A percentile compares a stretch with the other conserved stretches of the same genome.
Evolutionary conservation across 768 basidiomycete species (phyloP).

Genomic region (Calocera cornea): DNA sequence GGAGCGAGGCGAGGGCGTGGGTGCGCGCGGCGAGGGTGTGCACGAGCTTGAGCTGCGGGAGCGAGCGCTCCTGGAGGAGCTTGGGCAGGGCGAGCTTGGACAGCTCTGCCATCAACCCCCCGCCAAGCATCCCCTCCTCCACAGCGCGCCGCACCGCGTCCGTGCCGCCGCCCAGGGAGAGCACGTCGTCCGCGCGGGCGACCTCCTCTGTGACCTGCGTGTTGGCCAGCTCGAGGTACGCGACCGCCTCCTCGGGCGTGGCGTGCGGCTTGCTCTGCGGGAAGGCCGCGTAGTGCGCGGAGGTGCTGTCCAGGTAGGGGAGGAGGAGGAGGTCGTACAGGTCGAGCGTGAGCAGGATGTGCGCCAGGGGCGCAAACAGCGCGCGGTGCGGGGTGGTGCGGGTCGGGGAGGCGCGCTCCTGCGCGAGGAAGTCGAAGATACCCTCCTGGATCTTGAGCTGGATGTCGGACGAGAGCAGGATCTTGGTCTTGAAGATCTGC

Average conservation of each 20-base stretch:
- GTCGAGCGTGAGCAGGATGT: slow-evolving; percentile 8
- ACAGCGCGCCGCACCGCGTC: background rate
- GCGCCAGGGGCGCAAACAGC: background rate
- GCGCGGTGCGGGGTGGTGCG: background rate
- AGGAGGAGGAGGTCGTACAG: slow-evolving; percentile 12
- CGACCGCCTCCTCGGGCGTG: background rate
- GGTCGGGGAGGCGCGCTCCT: slow-evolving; percentile 33
- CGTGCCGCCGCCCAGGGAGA: background rate
- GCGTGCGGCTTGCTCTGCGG: background rate
- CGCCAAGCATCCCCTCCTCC: background rate
- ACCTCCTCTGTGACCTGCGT: background rate
- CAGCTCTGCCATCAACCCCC: background rate
- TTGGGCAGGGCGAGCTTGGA: background rate
- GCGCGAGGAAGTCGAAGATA: slow-evolving; percentile 38
- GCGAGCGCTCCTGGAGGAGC: background rate
- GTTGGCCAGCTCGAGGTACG: background rate
- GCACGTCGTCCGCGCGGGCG: background rate
- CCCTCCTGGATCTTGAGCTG: slow-evolving; percentile 32
- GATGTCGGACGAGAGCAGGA: slow-evolving; percentile 39
- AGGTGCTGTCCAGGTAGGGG: background rate
- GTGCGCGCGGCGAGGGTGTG: background rate
- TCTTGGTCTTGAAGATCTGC: slow-evolving; percentile 34
- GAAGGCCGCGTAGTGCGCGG: background rate
- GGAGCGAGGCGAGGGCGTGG: background rate
- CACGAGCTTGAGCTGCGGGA: background rate